Base-by-base conservation (phyloP, 257 asterid genomes). In the Catharanthus roseus region DNA sequence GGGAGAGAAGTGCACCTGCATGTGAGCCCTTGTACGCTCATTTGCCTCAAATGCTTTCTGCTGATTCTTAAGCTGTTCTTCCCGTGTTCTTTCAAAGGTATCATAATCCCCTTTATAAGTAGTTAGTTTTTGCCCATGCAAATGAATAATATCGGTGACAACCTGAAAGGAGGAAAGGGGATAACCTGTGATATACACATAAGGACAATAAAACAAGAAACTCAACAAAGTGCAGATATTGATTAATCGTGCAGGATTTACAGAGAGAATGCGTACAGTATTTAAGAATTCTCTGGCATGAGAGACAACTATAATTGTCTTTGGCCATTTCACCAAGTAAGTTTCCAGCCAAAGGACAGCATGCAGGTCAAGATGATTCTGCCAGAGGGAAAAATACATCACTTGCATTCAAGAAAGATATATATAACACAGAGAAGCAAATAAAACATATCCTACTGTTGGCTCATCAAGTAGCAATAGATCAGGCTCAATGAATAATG, bases 331-430 rank as follows among this genome's bases (percentile, higher is more conserved):
- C 86, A 88, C 95, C 76, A 93, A 78, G 89, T 93, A 93, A 53
- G 90, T 6, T 82, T 93, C 99, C 80, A 93, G 86, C 99, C 97
- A 93, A 63, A 93, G 84, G 78, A 93, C 99, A 77, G 99, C 99
- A 84, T 93, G 99, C 74, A 93, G 93, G 87, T 93, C 99, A 70
- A 93, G 99, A 87, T 93, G 99, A 88, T 93, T 93, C 99, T 93
- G 95, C 79, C 61, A 83, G 24, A 49, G 74, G 79, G 70, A 13
- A 74, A 78, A 63, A 62, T 50, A 51, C 44, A 55, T 76, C 65
- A 60, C 72, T 24, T 34, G 69, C 51, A 68, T 47, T 53, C 29
- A 55, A 31, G 13, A 42, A 42, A 42, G 1, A 73, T 60, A 66
- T 45, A 63, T 64, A 49, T 54, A 67, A 69, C 28, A 65, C 28